Percentiles rank a stretch among this genome's conserved stretches.
phyloP scores from a whole-genome alignment of 208 protist species.

The Trypanosomatidae sp. region DNA sequence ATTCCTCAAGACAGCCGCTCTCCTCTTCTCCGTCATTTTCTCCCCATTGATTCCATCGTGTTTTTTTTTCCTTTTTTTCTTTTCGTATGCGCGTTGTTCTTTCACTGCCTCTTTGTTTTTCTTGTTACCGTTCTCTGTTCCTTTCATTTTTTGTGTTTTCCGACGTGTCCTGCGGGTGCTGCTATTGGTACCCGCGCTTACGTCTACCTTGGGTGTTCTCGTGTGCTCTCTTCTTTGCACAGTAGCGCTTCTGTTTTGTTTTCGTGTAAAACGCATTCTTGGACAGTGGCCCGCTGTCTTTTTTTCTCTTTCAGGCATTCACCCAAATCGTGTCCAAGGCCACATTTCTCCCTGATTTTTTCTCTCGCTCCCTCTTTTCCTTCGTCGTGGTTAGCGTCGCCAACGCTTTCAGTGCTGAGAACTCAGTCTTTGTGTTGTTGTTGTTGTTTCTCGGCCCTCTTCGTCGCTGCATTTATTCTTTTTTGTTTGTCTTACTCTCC shows the following conservation, averaged over 20 bases:
- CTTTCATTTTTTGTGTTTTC: not conserved
- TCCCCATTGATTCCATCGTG: not conserved
- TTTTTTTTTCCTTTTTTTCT: not conserved
- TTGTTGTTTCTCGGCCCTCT: not conserved
- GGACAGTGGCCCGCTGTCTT: not conserved
- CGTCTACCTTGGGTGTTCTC: not conserved
- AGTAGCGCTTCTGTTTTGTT: not conserved
- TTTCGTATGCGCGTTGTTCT: conserved; percentile 1
- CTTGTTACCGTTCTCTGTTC: not conserved
- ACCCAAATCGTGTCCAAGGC: not conserved
- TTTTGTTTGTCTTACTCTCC: not conserved
- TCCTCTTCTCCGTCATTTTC: not conserved
- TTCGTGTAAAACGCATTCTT: not conserved
- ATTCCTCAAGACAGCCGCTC: not conserved
- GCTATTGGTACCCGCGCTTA: not conserved
- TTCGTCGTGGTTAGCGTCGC: not conserved
- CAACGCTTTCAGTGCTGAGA: not conserved
- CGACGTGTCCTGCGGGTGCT: too few species aligned
- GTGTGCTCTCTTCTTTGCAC: not conserved
- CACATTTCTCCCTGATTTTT: not conserved
- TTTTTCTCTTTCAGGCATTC: not conserved
- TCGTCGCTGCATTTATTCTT: not conserved
- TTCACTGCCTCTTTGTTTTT: not conserved
- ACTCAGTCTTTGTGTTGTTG: not conserved
- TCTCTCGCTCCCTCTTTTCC: not conserved